phyloP scores from a whole-genome alignment of 2,329 filamentous ascomycete species.

The Pyricularia sp. region DNA sequence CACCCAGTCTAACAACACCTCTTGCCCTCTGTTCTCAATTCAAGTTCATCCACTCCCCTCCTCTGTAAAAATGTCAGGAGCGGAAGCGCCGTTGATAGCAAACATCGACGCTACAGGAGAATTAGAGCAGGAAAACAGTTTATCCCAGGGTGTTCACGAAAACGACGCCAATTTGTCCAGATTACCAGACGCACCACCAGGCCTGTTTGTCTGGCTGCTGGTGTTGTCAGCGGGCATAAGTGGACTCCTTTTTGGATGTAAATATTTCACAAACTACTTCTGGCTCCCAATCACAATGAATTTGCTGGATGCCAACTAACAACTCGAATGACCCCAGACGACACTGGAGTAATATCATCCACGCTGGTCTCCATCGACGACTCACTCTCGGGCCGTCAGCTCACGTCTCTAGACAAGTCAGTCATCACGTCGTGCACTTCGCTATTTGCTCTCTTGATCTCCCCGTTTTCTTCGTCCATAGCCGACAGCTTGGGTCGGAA shows the following conservation, averaged over 20 bases:
- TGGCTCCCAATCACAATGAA: constrained; percentile 3
- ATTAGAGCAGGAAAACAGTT: background rate
- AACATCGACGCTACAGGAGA: background rate
- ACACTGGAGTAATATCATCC: constrained; percentile 56
- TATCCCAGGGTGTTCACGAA: background rate
- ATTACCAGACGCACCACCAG: constrained; percentile 17
- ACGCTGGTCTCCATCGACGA: constrained; percentile 51
- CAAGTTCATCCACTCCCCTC: background rate
- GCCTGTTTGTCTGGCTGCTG: constrained; percentile 45
- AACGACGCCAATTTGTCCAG: background rate
- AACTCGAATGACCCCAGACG: constrained; percentile 29
- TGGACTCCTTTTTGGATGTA: constrained; percentile 55
- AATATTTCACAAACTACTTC: constrained; percentile 14
- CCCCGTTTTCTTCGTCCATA: constrained; percentile 50
- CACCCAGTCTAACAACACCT: background rate
- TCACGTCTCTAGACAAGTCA: constrained; percentile 54
- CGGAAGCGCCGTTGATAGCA: background rate
- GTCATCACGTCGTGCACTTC: constrained; percentile 58
- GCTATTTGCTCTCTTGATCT: constrained; percentile 50
- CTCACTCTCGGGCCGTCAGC: constrained; percentile 40
- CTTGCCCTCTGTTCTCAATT: background rate
- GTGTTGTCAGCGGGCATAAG: constrained; percentile 54
- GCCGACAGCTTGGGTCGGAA: constrained; percentile 50
- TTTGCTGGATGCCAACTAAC: background rate
- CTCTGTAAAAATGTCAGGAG: background rate